Base-by-base conservation (phyloP, 768 basidiomycete genomes). In the Trametes cingulata region DNA sequence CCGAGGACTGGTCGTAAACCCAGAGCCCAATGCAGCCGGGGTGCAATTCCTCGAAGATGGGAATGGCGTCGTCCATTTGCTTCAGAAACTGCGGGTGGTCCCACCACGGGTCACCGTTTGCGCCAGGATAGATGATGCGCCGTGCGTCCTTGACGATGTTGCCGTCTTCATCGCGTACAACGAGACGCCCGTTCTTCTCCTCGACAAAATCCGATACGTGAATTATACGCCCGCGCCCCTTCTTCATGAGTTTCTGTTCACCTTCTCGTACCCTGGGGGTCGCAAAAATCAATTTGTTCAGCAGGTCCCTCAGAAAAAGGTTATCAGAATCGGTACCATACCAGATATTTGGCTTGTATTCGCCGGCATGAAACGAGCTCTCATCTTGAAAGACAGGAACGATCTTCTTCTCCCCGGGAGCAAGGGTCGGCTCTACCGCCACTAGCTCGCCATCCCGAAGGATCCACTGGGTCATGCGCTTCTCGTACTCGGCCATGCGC, bases 1-100 rank as follows among this genome's bases (percentile, higher is more conserved):
- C 76, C 1, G 78, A 78, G 10, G 77, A 78, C 48, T 78, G 74
- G 67, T 80, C 75, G 63, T 76, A 80, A 25, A 80, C 65, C 36
- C 79, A 78, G 0, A 78, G 58, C 0, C 65, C 67, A 7, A 68
- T 61, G 4, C 67, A 67, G 6, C 67, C 65, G 2, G 76, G 75
- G 65, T 76, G 72, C 7, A 68, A 67, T 17, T 56, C 54, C 41
- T 80, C 74, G 65, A 78, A 77, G 13, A 79, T 69, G 0, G 58
- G 46, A 45, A 80, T 74, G 17, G 74, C 72, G 20, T 69, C 47
- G 20, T 65, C 64, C 33, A 77, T 64, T 52, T 80, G 78, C 5
- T 43, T 60, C 20, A 76, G 41, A 0, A 78, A 62, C 56, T 77
- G 76, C 3, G 63, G 42, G 9, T 50, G 63, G 56, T 78, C 77